Percentiles rank a stretch among this genome's conserved stretches.
These are phyloP conservation scores for Sporodiniella umbellata DNA, from an alignment of 371 early-diverging fungal species.

Conservation along the genomic window DNA sequence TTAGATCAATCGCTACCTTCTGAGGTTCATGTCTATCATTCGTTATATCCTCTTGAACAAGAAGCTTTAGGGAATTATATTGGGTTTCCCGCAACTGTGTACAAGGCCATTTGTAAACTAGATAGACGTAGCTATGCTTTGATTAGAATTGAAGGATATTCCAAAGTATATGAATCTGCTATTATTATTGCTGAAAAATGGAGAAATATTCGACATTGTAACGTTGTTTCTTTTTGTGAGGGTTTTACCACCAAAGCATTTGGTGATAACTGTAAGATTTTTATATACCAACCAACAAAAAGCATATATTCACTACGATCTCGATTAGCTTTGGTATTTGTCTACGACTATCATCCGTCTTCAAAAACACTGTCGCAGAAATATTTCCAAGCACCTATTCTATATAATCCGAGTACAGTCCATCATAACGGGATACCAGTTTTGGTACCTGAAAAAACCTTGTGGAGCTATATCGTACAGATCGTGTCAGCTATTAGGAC, in stretches of 20 bases:
- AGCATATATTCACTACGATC: too few species aligned
- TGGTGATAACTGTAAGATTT: constrained; percentile 89
- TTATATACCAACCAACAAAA: too few species aligned
- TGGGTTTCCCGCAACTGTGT: constrained; percentile 75
- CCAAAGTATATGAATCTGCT: constrained; percentile 74
- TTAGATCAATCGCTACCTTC: constrained; percentile 56
- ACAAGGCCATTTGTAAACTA: constrained; percentile 77
- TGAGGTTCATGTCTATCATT: constrained; percentile 52
- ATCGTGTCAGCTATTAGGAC: constrained; percentile 80
- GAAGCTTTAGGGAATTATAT: constrained; percentile 24
- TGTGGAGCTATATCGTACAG: constrained; percentile 90
- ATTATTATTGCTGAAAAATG: constrained; percentile 84
- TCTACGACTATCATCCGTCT: constrained; percentile 90
- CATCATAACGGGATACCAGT: background rate
- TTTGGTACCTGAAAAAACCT: constrained; percentile 52
- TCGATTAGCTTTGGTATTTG: constrained; percentile 82
- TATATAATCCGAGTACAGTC: background rate
- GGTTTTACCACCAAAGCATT: constrained; percentile 94
- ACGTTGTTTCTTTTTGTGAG: constrained; percentile 85
- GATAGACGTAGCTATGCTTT: constrained; percentile 86
- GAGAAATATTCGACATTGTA: constrained; percentile 80
- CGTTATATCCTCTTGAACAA: constrained; percentile 75
- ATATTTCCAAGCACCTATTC: constrained; percentile 45
- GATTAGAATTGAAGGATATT: constrained; percentile 74
- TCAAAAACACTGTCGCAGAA: constrained; percentile 67